Evolutionary conservation across 164 flowering plant genomes (phyloP), one percentile per base, ranked within the genome.

Genomic region (Nymphaea colorata): DNA sequence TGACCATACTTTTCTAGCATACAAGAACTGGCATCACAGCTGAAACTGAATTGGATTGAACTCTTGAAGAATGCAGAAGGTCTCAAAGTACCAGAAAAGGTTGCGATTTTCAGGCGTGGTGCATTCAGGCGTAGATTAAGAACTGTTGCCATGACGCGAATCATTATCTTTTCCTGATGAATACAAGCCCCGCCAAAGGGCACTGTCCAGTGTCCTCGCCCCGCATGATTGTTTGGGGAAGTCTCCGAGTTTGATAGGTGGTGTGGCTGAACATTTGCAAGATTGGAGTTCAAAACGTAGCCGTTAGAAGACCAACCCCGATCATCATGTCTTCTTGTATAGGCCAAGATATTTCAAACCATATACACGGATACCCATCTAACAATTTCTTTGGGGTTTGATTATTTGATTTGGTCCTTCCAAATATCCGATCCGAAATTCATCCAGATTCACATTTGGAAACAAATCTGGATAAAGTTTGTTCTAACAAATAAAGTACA

Each of bases 1-100:
- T 43, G 36, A 14, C 55, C 65, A 42, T 45, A 72, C 18, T 4
- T 59, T 66, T 69, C n/a, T 43, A 67, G 18, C 61, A 41, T 67
- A 41, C 18, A 65, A 63, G 67, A 42, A 59, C 41, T 62, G 64
- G 42, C 44, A 43, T 45, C 15, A 47, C 36, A 45, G 60, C 41
- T 41, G 69, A 66, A 70, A 55, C 41, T 67, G 59, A 66, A 64
- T 4, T 61, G 41, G 41, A 44, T 12, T 17, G 65, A 60, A 18
- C 25, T 59, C 11, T 43, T 44, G 42, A 44, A 4, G 55, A 59
- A 44, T 59, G 70, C 10, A 64, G 60, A 5, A 59, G 59, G 62
- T 68, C 57, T 51, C 12, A 15, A 51, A 15, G 14, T 51, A 51
- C 8, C 57, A 51, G 57, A 51, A 15, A 51, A 10, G 8, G 57